phyloP scores from a whole-genome alignment of 208 protist genomes.

The Acanthamoeba castellanii region DNA sequence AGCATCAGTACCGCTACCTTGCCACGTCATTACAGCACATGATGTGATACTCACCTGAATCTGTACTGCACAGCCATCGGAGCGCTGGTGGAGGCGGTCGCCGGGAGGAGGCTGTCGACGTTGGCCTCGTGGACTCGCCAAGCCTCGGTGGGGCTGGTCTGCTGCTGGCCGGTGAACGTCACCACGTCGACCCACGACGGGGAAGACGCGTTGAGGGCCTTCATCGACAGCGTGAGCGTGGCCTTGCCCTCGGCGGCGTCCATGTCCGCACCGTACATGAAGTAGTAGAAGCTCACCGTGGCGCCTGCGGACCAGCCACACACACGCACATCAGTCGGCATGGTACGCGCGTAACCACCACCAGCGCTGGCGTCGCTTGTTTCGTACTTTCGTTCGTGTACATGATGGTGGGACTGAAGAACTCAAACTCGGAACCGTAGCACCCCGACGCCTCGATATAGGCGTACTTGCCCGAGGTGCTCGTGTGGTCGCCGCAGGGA shows the following conservation, averaged over 20 bases:
- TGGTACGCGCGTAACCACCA: no score
- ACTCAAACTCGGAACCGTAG: conserved; percentile 24
- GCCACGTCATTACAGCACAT: no score
- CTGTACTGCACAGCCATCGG: conserved; percentile 27
- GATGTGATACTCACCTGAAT: conserved; percentile 3
- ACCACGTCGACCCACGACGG: conserved; percentile 37
- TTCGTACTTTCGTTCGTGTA: background rate
- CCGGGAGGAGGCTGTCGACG: conserved; percentile 28
- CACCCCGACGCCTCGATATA: conserved; percentile 48
- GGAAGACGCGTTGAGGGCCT: conserved; percentile 6
- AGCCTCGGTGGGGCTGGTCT: background rate
- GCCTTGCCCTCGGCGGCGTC: conserved; percentile 14
- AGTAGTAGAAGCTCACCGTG: conserved; percentile 63
- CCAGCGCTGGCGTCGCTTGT: background rate
- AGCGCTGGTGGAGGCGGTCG: background rate
- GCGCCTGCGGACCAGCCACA: background rate
- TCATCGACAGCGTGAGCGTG: background rate
- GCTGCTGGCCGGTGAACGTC: background rate
- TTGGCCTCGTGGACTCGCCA: background rate
- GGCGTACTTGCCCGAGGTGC: conserved; percentile 13
- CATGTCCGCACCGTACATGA: conserved; percentile 54
- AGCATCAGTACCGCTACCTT: no score
- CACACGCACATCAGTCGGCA: background rate
- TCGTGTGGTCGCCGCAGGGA: conserved; percentile 39
- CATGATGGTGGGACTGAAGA: conserved; percentile 25